These are phyloP conservation scores for Ogataea paradorogensis DNA, from an alignment of 805 yeast species.

Conservation along the genomic window DNA sequence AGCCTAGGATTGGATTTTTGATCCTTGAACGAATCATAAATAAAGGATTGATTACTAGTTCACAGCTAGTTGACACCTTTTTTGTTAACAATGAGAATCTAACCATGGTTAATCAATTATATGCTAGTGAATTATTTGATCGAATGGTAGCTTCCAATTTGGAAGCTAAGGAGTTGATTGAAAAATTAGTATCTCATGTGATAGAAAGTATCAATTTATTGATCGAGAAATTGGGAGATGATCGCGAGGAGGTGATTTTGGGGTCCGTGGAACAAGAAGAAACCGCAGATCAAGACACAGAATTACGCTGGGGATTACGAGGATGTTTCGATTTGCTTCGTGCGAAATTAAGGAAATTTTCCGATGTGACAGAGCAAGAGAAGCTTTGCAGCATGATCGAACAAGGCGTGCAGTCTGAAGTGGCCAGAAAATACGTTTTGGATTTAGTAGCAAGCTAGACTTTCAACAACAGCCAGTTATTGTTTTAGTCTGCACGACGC, in stretches of 20 bases:
- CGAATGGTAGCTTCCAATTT: conserved; percentile 22
- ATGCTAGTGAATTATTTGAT: conserved; percentile 41
- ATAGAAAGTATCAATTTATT: conserved; percentile 20
- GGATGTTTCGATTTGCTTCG: conserved; percentile 13
- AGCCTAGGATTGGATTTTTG: conserved; percentile 62
- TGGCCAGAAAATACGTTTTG: conserved; percentile 9
- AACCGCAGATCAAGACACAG: conserved; percentile 28
- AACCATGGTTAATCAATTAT: conserved; percentile 41
- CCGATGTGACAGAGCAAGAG: neutral
- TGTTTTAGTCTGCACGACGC: conserved; percentile 5
- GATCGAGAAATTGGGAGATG: conserved; percentile 16
- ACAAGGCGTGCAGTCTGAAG: conserved; percentile 6
- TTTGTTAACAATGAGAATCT: conserved; percentile 33
- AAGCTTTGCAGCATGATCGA: conserved; percentile 4
- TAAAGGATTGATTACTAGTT: conserved; percentile 41
- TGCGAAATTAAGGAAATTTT: conserved; percentile 12
- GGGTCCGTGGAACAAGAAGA: conserved; percentile 10
- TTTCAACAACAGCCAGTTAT: neutral
- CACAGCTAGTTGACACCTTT: conserved; percentile 42
- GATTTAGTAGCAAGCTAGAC: conserved; percentile 4
- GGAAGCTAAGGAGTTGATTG: conserved; percentile 24
- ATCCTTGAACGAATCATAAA: conserved; percentile 52
- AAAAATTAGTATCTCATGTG: conserved; percentile 1
- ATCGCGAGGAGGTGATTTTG: conserved; percentile 8
- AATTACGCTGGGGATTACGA: conserved; percentile 42